Base-by-base conservation (phyloP, 139 green algal species). In the Yamagishiella unicocca region DNA sequence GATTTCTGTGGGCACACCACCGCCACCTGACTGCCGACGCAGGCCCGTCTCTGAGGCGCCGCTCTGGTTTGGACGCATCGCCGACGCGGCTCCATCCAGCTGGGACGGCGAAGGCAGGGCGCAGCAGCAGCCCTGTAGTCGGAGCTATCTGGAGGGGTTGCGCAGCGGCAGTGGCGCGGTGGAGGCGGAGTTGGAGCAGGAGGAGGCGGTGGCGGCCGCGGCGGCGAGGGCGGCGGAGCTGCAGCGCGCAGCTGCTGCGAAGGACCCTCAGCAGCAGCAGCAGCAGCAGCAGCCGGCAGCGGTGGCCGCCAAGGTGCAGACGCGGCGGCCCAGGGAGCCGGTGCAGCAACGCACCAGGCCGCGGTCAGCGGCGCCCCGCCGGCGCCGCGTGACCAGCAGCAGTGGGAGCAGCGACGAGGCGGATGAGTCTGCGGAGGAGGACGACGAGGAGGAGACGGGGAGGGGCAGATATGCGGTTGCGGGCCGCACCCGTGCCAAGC, bases 71-170 rank as follows among this genome's bases (percentile, higher is more conserved):
- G 19, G 29, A 21, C 80, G 80, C 24, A 22, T 77, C 0, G n/a
- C 43, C 0, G 80, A 86, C 10, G 62, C 80, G 24, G 22, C 62
- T 1, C 80, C 64, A n/a, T 35, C 2, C 42, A 33, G 64, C 19
- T 86, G 80, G 80, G 50, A 64, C 42, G 54, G 22, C 12, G 79
- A 64, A 38, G 58, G 64, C n/a, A 45, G 40, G n/a, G 8, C 58
- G 72, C 72, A 80, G 25, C 43, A 62, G 42, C 72, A 29, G 42
- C 55, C 55, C 37, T 74, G 55, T 55, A 84, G 55, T 37, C 37
- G 77, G 27, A 35, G 79, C 45, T 86, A 86, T 64, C 80, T 86
- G 64, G 64, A 86, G 80, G 80, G 80, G 0, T 43, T 86, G 43
- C 80, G 80, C 3, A 50, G 55, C 27, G 80, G 80, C 42, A 78